Evolutionary conservation across 2,329 filamentous ascomycete genomes (phyloP).

Genomic region (Xylaria sp.): DNA sequence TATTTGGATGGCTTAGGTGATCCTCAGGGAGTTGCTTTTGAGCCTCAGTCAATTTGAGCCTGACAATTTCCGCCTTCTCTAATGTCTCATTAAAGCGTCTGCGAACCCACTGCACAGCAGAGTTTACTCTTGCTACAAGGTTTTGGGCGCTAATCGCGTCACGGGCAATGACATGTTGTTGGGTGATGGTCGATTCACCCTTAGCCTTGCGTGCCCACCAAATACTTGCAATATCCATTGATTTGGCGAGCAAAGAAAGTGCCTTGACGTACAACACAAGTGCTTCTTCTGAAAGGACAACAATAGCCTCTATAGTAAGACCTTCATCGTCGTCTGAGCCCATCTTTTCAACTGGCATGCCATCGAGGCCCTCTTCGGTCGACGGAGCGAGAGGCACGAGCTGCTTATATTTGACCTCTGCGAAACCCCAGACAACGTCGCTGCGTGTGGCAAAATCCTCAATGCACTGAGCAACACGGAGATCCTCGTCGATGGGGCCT

Average conservation of each 20-base stretch:
- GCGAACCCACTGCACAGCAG: slow-evolving; percentile 95
- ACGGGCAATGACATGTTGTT: slow-evolving; percentile 53
- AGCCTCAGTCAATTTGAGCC: slow-evolving; percentile 84
- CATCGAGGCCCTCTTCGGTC: slow-evolving; percentile 75
- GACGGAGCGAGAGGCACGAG: slow-evolving; percentile 90
- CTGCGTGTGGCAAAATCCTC: slow-evolving; percentile 93
- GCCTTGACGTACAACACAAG: slow-evolving; percentile 97
- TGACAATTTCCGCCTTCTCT: slow-evolving; percentile 96
- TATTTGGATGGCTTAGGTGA: slow-evolving; percentile 87
- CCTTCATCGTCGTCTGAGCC: slow-evolving; percentile 75
- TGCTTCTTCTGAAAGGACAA: slow-evolving; percentile 91
- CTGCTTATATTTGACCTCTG: slow-evolving; percentile 98
- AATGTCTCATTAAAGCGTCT: slow-evolving; percentile 95
- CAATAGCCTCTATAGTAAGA: slow-evolving; percentile 85
- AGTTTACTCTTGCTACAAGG: slow-evolving; percentile 80
- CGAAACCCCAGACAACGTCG: slow-evolving; percentile 97
- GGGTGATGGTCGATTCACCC: slow-evolving; percentile 64
- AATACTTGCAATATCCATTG: slow-evolving; percentile 91
- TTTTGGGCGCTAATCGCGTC: slow-evolving; percentile 60
- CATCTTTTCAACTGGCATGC: slow-evolving; percentile 65
- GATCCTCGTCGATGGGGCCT: slow-evolving; percentile 79
- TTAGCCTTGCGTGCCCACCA: slow-evolving; percentile 89
- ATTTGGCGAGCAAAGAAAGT: slow-evolving; percentile 86
- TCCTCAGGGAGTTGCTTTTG: slow-evolving; percentile 85
- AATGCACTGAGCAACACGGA: slow-evolving; percentile 79